These are phyloP conservation scores for Talaromyces thailandensis DNA, from an alignment of 495 filamentous ascomycete species.

Conservation along the genomic window DNA sequence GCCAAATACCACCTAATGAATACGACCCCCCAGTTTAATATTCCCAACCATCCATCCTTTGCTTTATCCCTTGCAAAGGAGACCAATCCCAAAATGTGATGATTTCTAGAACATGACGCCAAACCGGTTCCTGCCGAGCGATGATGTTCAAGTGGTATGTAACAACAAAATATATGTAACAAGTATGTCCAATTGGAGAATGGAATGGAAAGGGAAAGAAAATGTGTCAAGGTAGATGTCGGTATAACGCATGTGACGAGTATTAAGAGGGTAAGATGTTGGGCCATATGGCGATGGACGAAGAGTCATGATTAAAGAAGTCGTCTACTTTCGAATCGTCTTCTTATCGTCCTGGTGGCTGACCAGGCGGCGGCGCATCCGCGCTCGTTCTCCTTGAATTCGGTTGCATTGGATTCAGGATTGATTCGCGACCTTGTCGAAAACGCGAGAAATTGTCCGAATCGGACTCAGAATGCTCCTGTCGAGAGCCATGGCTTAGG, in stretches of 20 bases:
- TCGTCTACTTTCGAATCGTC: too few species aligned
- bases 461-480: conserved; percentile 3
- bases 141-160: not conserved
- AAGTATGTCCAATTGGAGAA: not conserved
- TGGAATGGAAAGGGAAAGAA: not conserved
- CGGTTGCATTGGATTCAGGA: not conserved
- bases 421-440: not conserved
- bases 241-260: not conserved
- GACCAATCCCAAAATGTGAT: not conserved
- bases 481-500: not conserved
- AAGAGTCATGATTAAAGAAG: too few species aligned
- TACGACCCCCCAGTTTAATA: not conserved
- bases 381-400: not conserved
- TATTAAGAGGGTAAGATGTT: not conserved
- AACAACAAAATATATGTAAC: not conserved
- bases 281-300: not conserved
- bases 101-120: not conserved
- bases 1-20: not conserved
- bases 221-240: not conserved
- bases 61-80: not conserved
- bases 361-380: not conserved
- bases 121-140: not conserved
- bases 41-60: not conserved
- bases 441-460: not conserved
- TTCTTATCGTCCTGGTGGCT: not conserved